phyloP scores from a whole-genome alignment of 2,329 filamentous ascomycete species.

The Westerdykella aurantiaca region DNA sequence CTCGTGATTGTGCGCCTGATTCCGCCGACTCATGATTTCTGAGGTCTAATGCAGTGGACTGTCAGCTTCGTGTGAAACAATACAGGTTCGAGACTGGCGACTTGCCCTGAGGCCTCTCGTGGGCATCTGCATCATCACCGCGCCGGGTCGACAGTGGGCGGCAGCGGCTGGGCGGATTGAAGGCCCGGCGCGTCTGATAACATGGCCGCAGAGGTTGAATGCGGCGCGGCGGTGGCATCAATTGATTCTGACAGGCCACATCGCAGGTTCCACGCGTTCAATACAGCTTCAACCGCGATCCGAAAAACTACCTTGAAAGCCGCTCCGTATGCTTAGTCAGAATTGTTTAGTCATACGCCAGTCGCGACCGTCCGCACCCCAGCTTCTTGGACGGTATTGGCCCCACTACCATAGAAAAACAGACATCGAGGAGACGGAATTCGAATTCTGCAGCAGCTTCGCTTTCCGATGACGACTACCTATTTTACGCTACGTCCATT shows the following conservation, averaged over 20 bases:
- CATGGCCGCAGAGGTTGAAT: conserved; percentile 41
- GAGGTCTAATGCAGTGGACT: too few relatives aligned
- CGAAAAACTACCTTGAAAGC: background rate
- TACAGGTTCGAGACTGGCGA: background rate
- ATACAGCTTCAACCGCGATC: background rate
- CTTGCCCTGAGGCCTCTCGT: background rate
- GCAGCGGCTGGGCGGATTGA: conserved; percentile 11
- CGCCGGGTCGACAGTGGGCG: conserved; percentile 2
- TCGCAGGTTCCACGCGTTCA: conserved; percentile 18
- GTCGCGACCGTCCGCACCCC: background rate
- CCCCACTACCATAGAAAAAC: background rate
- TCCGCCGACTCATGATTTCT: background rate
- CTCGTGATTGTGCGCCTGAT: background rate
- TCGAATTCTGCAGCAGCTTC: background rate
- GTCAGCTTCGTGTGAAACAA: too few relatives aligned
- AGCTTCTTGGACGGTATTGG: background rate
- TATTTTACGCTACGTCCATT: conserved; percentile 52
- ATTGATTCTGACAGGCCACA: conserved; percentile 32
- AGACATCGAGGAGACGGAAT: background rate
- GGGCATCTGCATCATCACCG: conserved; percentile 8
- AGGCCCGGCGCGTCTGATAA: conserved; percentile 32
- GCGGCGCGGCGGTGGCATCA: conserved; percentile 43
- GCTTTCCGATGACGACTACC: conserved; percentile 15
- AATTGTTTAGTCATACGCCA: background rate
- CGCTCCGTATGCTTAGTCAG: background rate